Evolutionary conservation across 208 protist genomes (phyloP), one percentile per base, ranked within the genome.

Genomic region (Crithidia sp.): DNA sequence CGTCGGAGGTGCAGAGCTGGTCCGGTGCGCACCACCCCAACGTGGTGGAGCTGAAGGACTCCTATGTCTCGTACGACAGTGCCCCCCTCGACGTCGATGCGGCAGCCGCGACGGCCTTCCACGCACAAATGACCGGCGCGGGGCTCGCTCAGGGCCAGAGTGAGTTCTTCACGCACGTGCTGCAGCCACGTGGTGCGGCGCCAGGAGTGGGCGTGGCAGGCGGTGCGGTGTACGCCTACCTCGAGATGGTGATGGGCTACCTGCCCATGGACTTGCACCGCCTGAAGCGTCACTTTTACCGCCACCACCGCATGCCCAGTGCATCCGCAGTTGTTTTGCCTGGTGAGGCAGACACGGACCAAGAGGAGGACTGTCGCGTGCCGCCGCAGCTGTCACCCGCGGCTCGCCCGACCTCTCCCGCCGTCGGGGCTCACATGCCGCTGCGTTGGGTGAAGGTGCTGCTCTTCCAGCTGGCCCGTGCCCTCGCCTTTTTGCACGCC

Each of bases 161-260:
- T 12, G 60, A 53, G 19, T 67, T 61, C 14, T 49, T 74, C 9
- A 8, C 69, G 40, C 63, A 60, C 16, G 10, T 59, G 39, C 63
- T 44, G 53, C 43, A 66, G 37, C 16, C 50, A 28, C 50, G 63
- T 28, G 28, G 28, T 28, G 28, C 45, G 54, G 52, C 54, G 62
- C 71, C 16, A 57, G 55, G 63, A 7, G 17, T 10, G 62, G 63
- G 28, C 44, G 36, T 41, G 14, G 47, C 19, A 52, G 64, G 14
- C 5, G 37, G 47, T 0, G 8, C 60, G 13, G 65, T 61, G 37
- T 63, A 60, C 65, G 53, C 60, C 13, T 99, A 99, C 74, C 86
- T 99, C 5, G 98, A 99, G 86, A 84, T 99, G 16, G 98, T 99
- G 12, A 94, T 99, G 84, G 98, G 99, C 66, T 99, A 98, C 86